These are phyloP conservation scores for Endoconidiophora laricicola DNA, from an alignment of 2,329 filamentous ascomycete species.

Conservation along the genomic window DNA sequence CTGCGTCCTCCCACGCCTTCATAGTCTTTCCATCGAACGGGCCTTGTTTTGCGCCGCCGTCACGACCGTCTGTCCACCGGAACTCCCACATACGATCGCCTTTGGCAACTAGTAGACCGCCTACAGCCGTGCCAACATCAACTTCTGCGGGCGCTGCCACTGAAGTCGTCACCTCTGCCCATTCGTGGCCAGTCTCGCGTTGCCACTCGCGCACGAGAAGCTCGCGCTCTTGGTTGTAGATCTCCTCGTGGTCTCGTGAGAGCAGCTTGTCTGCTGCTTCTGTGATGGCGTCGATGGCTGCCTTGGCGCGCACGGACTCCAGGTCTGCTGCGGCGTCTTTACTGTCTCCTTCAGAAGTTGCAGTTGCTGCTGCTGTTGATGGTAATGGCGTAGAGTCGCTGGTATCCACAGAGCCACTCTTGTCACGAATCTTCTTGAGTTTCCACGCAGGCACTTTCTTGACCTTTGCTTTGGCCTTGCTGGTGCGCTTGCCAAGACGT, in stretches of 20 bases:
- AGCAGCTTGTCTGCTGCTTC: constrained; percentile 79
- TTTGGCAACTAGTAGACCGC: constrained; percentile 7
- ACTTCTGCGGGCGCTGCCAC: constrained; percentile 15
- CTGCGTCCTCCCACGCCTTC: constrained; percentile 78
- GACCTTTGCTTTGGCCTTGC: constrained; percentile 31
- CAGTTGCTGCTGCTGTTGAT: constrained; percentile 54
- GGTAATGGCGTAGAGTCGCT: constrained; percentile 34
- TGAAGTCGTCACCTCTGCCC: constrained; percentile 36
- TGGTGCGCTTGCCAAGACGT: constrained; percentile 53
- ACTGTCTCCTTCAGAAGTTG: not conserved
- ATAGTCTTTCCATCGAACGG: constrained; percentile 76
- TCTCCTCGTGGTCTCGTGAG: constrained; percentile 66
- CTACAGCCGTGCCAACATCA: constrained; percentile 1
- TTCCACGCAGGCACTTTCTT: constrained; percentile 50
- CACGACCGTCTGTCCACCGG: constrained; percentile 76
- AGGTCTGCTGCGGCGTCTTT: constrained; percentile 29
- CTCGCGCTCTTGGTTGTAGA: constrained; percentile 83
- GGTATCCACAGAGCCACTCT: constrained; percentile 49
- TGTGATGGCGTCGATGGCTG: constrained; percentile 67
- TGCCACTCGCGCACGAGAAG: constrained; percentile 66
- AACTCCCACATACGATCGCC: constrained; percentile 60
- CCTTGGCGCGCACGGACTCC: constrained; percentile 51
- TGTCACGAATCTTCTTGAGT: constrained; percentile 48
- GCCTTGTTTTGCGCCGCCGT: constrained; percentile 63
- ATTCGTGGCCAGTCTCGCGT: constrained; percentile 74